These are phyloP conservation scores for Talaromyces proteolyticus DNA, from an alignment of 495 filamentous ascomycete genomes.

Conservation along the genomic window DNA sequence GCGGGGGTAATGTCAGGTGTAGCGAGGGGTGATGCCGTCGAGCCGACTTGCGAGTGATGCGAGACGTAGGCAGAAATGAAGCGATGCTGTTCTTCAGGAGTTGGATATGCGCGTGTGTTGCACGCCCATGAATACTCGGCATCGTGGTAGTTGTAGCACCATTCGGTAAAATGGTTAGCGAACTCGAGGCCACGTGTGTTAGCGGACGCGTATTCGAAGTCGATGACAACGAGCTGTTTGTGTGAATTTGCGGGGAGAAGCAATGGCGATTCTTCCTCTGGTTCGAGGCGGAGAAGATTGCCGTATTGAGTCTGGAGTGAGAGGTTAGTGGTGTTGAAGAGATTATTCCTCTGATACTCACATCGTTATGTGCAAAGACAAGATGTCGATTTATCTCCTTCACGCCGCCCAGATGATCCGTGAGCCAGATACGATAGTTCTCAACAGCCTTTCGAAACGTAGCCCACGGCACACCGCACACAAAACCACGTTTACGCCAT, in stretches of 20 bases:
- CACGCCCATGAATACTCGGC: slow-evolving; percentile 55
- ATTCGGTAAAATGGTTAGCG: slow-evolving; percentile 96
- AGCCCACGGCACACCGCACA: slow-evolving; percentile 84
- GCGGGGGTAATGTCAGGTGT: slow-evolving; percentile 36
- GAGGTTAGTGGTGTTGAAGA: slow-evolving; percentile 12
- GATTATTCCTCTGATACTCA: slow-evolving; percentile 31
- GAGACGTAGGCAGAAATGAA: slow-evolving; percentile 85
- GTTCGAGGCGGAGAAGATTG: slow-evolving; percentile 88
- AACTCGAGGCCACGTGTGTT: slow-evolving; percentile 88
- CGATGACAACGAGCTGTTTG: slow-evolving; percentile 93
- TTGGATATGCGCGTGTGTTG: slow-evolving; percentile 67
- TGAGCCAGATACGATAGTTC: slow-evolving; percentile 69
- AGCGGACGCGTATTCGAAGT: slow-evolving; percentile 96
- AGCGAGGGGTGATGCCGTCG: slow-evolving; percentile 47
- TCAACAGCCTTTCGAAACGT: slow-evolving; percentile 70
- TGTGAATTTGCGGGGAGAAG: slow-evolving; percentile 86
- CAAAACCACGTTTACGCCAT: slow-evolving; percentile 64
- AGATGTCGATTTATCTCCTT: slow-evolving; percentile 64
- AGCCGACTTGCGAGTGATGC: slow-evolving; percentile 56
- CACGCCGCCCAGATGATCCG: slow-evolving; percentile 61
- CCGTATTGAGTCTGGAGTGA: slow-evolving; percentile 83
- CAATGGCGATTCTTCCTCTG: slow-evolving; percentile 78
- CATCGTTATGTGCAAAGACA: slow-evolving; percentile 97
- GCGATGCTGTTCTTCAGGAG: slow-evolving; percentile 68
- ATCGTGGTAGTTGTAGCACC: slow-evolving; percentile 97